A percentile compares a stretch with the other conserved stretches of the same genome.
phyloP scores from a whole-genome alignment of 345 rosid species.

The Aquilaria yunnanensis region DNA sequence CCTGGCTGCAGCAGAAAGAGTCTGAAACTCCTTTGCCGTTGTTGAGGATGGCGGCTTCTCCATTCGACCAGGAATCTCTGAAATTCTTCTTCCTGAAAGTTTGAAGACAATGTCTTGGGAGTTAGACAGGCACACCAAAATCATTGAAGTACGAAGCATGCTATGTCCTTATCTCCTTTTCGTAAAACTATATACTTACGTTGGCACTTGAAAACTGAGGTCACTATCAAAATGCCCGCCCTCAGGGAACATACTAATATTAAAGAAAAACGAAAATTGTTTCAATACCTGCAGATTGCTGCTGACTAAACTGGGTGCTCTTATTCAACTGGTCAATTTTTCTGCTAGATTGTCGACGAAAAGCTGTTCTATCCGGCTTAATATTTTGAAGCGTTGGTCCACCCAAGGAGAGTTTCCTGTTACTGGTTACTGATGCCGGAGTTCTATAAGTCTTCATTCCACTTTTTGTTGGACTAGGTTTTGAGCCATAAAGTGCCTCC shows the following conservation, averaged over 20 bases:
- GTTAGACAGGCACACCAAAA: too few species aligned
- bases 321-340: constrained; percentile 21
- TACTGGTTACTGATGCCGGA: constrained; percentile 26
- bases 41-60: constrained; percentile 25
- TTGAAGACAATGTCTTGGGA: not conserved
- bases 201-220: too few species aligned
- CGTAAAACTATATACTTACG: too few species aligned
- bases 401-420: constrained; percentile 54
- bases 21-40: constrained; percentile 23
- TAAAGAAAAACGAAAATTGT: constrained; percentile 18
- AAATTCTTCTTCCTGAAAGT: constrained; percentile 45
- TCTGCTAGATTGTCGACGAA: constrained; percentile 16
- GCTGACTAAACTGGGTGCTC: constrained; percentile 17
- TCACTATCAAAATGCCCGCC: not conserved
- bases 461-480: constrained; percentile 57
- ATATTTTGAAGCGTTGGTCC: constrained; percentile 51
- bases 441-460: constrained; percentile 41
- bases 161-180: too few species aligned
- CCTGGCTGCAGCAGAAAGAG: constrained; percentile 26
- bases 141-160: too few species aligned
- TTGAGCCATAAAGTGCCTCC: constrained; percentile 56
- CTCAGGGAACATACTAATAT: not conserved
- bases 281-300: constrained; percentile 20
- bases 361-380: constrained; percentile 35
- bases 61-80: constrained; percentile 41